Base-by-base conservation (phyloP, 345 rosid species). In the Gossypium longicalyx region DNA sequence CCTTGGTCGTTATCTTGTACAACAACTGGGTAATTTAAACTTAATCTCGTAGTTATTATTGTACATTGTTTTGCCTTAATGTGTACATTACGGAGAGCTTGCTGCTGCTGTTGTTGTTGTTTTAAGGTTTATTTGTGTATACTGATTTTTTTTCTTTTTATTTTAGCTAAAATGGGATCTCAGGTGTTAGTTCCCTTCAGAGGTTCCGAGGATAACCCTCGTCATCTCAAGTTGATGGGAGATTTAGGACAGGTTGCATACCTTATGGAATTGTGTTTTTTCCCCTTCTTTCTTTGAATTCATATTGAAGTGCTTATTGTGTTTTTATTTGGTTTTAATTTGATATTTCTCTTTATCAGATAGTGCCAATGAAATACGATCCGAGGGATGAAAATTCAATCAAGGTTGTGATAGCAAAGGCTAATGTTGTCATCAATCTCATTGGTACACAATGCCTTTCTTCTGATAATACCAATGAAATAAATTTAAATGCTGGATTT, bases 191-290 rank as follows among this genome's bases (percentile, higher is more conserved):
- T 96, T 82, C 99, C 99, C 67, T 96, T 93, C 76, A 89, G 98
- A 57, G 97, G 97, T 71, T 91, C 92, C 48, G 99, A 96, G 89
- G 99, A 96, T 79, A 74, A 72, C 72, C 92, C 86, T 77, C 89
- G 97, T 61, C 98, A 96, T 83, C 97, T 96, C 77, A 96, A 96
- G 83, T 80, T 95, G 92, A 93, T 93, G 99, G 99, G 99, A 70
- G 99, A 96, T 84, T 85, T 96, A 83, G 99, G 98, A 72, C 98
- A 96, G 97, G 98, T 93, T 76, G 58, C 27, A 76, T 71, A 44
- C 22, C 34, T 7, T n/a, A 48, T 60, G 34, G 7, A 71, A 23
- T 70, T 48, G 2, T 19, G 43, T 56, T 69, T 2, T 34, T 25
- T 4, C 7, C 38, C 38, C 38, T 4, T 34, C 38, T 45, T 65